phyloP scores from a whole-genome alignment of 805 yeast genomes.

The Barnettozyma botsteinii region DNA sequence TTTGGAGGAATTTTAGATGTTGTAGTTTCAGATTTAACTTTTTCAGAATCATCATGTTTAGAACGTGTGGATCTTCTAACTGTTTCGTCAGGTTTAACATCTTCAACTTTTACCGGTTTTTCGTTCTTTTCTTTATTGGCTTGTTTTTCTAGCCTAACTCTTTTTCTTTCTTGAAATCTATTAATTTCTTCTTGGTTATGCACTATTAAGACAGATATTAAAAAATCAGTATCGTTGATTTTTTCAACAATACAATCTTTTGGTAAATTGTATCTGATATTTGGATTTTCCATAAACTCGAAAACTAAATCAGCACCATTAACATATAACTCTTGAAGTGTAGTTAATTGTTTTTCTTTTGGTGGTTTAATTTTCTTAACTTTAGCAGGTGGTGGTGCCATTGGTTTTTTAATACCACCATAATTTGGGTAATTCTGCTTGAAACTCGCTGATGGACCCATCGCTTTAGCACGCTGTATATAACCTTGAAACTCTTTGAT shows the following conservation, averaged over 20 bases:
- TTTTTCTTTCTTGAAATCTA: slow-evolving; percentile 19
- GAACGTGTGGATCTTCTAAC: slow-evolving; percentile 9
- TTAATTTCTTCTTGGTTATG: slow-evolving; percentile 23
- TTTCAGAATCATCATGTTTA: slow-evolving; percentile 2
- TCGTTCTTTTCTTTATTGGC: slow-evolving; percentile 23
- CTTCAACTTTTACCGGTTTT: slow-evolving; percentile 22
- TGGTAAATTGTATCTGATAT: slow-evolving; percentile 70
- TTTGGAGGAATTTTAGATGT: slow-evolving; percentile 4
- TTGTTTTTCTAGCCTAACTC: slow-evolving; percentile 19
- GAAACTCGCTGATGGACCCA: slow-evolving; percentile 51
- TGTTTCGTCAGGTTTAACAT: slow-evolving; percentile 35
- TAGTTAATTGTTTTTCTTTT: slow-evolving; percentile 58
- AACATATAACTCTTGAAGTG: slow-evolving; percentile 69
- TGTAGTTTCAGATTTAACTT: not conserved
- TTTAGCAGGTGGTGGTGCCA: slow-evolving; percentile 12
- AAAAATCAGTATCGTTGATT: slow-evolving; percentile 28
- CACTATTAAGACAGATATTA: slow-evolving; percentile 33
- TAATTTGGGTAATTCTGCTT: slow-evolving; percentile 25
- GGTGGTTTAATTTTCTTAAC: slow-evolving; percentile 12
- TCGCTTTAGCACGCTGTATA: slow-evolving; percentile 69
- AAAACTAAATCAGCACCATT: slow-evolving; percentile 69
- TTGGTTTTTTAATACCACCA: slow-evolving; percentile 18
- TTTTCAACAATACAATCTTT: slow-evolving; percentile 70
- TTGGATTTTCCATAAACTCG: slow-evolving; percentile 78
- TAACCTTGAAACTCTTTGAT: slow-evolving; percentile 75